Conservation (phyloP, 768 basidiomycete genomes). For the Cyathus striatus region DNA sequence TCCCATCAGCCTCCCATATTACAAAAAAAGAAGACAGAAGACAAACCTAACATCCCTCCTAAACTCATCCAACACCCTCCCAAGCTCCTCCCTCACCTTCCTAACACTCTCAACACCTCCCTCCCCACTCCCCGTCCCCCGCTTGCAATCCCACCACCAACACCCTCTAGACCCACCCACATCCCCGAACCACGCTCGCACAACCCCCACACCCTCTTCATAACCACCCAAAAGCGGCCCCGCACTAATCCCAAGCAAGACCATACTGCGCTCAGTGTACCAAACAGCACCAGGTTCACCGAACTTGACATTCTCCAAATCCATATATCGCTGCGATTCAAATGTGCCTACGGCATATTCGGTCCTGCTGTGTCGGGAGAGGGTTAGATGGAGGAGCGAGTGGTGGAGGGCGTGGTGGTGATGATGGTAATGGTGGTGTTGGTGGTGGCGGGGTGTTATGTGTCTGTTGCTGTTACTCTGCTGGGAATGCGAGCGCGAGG, state of each 20-base stretch:
- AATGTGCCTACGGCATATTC: constrained; percentile 69
- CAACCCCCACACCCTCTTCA: constrained; percentile 29
- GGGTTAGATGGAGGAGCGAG: constrained; percentile 32
- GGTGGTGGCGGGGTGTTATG: not conserved
- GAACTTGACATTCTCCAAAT: constrained; percentile 56
- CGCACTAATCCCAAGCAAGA: constrained; percentile 25
- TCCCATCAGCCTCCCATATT: not conserved
- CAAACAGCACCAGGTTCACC: too few species aligned
- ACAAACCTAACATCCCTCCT: constrained; percentile 44
- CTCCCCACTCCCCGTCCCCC: too few species aligned
- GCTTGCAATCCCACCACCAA: too few species aligned
- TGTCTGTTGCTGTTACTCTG: not conserved
- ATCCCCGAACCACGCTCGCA: constrained; percentile 46
- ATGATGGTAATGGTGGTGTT: constrained; percentile 16
- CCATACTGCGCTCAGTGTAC: constrained; percentile 37
- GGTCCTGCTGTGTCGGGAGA: constrained; percentile 17
- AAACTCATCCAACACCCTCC: constrained; percentile 38
- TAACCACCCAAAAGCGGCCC: constrained; percentile 44
- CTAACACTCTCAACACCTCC: constrained; percentile 34
- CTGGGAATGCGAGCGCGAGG: constrained; percentile 4
- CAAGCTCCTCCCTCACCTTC: constrained; percentile 29
- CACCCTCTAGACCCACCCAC: too few species aligned
- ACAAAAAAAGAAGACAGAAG: not conserved
- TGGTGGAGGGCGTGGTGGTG: constrained; percentile 30
- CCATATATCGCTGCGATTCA: constrained; percentile 65